These are phyloP conservation scores for Penicillium waksmanii DNA, from an alignment of 495 filamentous ascomycete genomes.

Conservation along the genomic window DNA sequence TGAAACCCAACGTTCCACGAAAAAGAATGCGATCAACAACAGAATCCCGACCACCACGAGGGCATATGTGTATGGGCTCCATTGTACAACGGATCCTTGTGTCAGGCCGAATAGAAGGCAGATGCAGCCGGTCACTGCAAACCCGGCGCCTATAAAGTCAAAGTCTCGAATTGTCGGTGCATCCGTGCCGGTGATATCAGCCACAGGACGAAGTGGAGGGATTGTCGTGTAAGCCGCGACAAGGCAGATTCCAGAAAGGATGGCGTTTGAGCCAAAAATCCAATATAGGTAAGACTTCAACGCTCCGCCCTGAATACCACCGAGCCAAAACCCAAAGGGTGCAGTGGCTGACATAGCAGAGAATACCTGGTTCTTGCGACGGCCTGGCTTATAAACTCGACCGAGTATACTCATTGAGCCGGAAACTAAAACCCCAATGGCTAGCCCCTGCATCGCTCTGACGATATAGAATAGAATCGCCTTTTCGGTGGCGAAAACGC, in stretches of 20 bases:
- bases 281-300: constrained; percentile 30
- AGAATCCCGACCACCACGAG: constrained; percentile 32
- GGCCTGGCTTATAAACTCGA: constrained; percentile 34
- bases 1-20: constrained; percentile 30
- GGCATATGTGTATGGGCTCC: constrained; percentile 35
- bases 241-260: constrained; percentile 31
- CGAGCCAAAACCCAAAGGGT: constrained; percentile 38
- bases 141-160: constrained; percentile 32
- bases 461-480: constrained; percentile 36
- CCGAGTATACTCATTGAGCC: constrained; percentile 39
- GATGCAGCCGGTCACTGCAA: constrained; percentile 31
- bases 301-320: constrained; percentile 35
- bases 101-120: constrained; percentile 39
- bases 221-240: constrained; percentile 31
- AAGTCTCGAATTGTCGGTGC: constrained; percentile 34
- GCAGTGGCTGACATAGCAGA: constrained; percentile 37
- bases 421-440: constrained; percentile 37
- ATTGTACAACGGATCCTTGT: constrained; percentile 33
- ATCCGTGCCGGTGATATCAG: constrained; percentile 31
- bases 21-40: constrained; percentile 30
- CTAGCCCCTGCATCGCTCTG: constrained; percentile 38
- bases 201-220: constrained; percentile 32
- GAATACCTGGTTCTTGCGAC: constrained; percentile 41
- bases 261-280: constrained; percentile 38
- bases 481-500: constrained; percentile 36